Evolutionary conservation across 1,284 basidiomycete genomes (phyloP).

Genomic region (Salmacisia buchloeana): DNA sequence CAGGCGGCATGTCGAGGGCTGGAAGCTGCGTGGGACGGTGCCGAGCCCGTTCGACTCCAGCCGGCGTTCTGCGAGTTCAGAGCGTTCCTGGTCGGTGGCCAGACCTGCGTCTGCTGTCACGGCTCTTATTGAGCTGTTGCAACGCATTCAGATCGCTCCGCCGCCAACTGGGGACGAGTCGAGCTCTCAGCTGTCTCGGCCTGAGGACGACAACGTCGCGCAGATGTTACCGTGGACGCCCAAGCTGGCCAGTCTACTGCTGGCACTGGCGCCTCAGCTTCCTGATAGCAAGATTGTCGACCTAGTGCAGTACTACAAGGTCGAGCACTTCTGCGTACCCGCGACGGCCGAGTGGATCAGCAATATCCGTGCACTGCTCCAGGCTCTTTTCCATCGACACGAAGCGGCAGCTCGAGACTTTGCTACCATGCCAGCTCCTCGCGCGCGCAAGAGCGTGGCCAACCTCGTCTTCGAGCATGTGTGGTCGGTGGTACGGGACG

Average conservation of each 20-base stretch:
- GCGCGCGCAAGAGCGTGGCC: slow-evolving; percentile 30
- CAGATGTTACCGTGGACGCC: slow-evolving; percentile 34
- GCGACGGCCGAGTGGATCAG: slow-evolving; percentile 41
- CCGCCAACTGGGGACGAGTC: slow-evolving; percentile 9
- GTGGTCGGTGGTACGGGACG: slow-evolving; percentile 41
- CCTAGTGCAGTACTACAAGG: slow-evolving; percentile 37
- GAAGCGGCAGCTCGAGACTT: slow-evolving; percentile 8
- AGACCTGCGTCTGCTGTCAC: not conserved
- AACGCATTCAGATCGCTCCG: slow-evolving; percentile 11
- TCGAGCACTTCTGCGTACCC: slow-evolving; percentile 42
- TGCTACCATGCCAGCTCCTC: slow-evolving; percentile 8
- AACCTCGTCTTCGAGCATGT: slow-evolving; percentile 41
- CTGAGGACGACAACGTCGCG: not conserved
- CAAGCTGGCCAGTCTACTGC: slow-evolving; percentile 32
- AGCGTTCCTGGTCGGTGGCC: not conserved
- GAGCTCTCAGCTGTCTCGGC: not conserved
- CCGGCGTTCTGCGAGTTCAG: not conserved
- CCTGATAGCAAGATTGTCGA: slow-evolving; percentile 36
- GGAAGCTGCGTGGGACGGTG: slow-evolving; percentile 18
- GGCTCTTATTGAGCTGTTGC: slow-evolving; percentile 11
- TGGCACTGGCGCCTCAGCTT: slow-evolving; percentile 39
- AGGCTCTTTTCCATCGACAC: slow-evolving; percentile 40
- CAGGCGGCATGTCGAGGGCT: slow-evolving; percentile 35
- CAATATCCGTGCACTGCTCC: slow-evolving; percentile 36
- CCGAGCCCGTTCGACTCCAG: slow-evolving; percentile 5